Base-by-base conservation (phyloP, 176 grass and related monocot species). In the Musa itinerans region DNA sequence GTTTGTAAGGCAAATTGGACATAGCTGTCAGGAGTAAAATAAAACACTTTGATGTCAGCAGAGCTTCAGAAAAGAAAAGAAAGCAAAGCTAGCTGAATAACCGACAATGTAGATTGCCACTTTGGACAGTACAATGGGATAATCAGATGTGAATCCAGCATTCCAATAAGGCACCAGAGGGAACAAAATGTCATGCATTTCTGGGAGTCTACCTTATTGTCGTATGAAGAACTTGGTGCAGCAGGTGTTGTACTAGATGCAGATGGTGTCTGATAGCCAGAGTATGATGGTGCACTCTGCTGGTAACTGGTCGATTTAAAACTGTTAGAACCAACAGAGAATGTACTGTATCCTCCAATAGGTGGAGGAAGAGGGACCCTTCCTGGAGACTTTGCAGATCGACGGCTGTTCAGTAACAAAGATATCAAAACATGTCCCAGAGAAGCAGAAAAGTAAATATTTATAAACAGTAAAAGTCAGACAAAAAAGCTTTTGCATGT, bases 321-420 rank as follows among this genome's bases (percentile, higher is more conserved):
- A 74, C 71, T 70, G 70, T 62, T 80, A 72, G 76, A 72, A 25
- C 76, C 76, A 73, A 79, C 74, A 71, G 72, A 73, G 61, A 71
- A 24, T 78, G 50, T 29, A 65, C 29, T 71, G 52, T 82, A 89
- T 71, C 83, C 83, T 75, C 84, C 78, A 69, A 89, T 74, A 25
- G 90, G 86, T 75, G 90, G 93, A 79, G 94, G 94, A 75, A 93
- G 86, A 73, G 90, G 81, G 80, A 86, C 78, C 59, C 90, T 87
- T 71, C 87, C 86, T 50, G 86, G 82, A 1, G 88, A 90, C 48
- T 79, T 89, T 25, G 78, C 75, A 22, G 74, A 2, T 14, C 78
- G 83, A 69, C 82, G 82, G 63, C 94, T 97, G 74, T 72, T 67
- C 48, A 74, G 73, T 66, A 10, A n/a, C 68, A 70, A 70, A 50